These are phyloP conservation scores for Leccinum obscurum DNA, from an alignment of 768 basidiomycete species.

Conservation along the genomic window DNA sequence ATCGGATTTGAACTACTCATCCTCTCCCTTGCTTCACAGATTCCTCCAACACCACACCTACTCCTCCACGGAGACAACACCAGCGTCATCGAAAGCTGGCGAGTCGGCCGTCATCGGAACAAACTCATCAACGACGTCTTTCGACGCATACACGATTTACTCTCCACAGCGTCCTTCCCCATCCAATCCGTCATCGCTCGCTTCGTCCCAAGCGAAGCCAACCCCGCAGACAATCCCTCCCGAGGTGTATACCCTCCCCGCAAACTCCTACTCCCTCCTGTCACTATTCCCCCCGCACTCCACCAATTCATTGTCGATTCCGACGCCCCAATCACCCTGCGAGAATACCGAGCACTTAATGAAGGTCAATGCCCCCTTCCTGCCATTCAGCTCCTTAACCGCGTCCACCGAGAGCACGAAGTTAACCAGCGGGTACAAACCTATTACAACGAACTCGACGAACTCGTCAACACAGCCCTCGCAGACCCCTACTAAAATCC, in stretches of 20 bases:
- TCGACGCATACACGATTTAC: background rate
- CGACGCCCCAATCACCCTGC: too few species aligned
- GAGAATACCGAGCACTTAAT: too few species aligned
- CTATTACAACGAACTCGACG: too few species aligned
- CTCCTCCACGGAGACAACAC: background rate
- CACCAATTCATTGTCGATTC: too few species aligned
- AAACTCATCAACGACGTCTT: background rate
- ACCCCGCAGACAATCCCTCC: background rate
- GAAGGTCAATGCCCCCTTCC: too few species aligned
- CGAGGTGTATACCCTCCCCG: background rate
- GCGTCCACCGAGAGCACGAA: too few species aligned
- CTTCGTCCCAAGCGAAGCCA: background rate
- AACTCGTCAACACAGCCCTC: too few species aligned
- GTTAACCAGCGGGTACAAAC: too few species aligned
- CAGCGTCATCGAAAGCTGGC: background rate
- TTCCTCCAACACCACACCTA: background rate
- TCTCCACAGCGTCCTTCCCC: background rate
- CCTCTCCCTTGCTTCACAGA: background rate
- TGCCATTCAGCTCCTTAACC: too few species aligned
- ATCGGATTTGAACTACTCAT: slow-evolving; percentile 4
- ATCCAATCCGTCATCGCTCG: background rate
- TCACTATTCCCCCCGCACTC: too few species aligned
- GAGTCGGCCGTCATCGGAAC: background rate
- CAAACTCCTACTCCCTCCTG: too few species aligned
- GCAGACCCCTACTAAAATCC: too few species aligned